Base-by-base conservation (phyloP, 345 rosid genomes). In the Eucalyptus erythrocorys region DNA sequence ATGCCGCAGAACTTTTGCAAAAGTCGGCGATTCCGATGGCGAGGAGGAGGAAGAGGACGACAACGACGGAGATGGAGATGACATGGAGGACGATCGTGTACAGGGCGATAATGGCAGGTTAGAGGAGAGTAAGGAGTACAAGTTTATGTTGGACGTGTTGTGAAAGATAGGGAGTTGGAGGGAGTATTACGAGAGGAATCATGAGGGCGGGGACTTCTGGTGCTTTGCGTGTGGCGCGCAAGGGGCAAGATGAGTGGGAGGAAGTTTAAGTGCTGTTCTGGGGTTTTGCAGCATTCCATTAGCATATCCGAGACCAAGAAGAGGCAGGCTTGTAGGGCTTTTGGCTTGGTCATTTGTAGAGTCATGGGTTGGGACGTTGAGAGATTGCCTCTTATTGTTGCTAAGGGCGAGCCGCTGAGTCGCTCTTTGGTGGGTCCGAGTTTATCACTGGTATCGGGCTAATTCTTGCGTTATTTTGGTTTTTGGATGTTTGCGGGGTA, bases 321-420 rank as follows among this genome's bases (percentile, higher is more conserved):
- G 91, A 94, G 79, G 90, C 90, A 7, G 86, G 96, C 94, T 17
- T 98, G 95, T 89, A 92, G 96, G 71, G 96, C 98, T 89, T 90
- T 94, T 68, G 98, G 93, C 10, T 93, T 90, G 81, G 97, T 95
- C 87, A 89, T 96, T 45, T 97, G 97, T 66, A 92, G 90, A 93
- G 96, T 97, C 92, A 92, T 97, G 89, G 97, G 95, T 43, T 96
- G 98, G 96, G 98, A 95, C 79, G 64, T 94, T 87, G 90, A 90
- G 43, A 87, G 88, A 89, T 91, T 93, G 88, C 94, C 96, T 30
- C 51, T 47, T 21, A 88, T 93, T 89, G 91, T 92, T 45, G 34
- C 85, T 61, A 95, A 94, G 87, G 91, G 91, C 1, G 88, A 89
- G 90, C 92, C 93, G 87, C 92, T 89, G 26, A 43, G 91, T 68